phyloP scores from a whole-genome alignment of 2,329 filamentous ascomycete species.

The Ploettnerulaceae sp. region DNA sequence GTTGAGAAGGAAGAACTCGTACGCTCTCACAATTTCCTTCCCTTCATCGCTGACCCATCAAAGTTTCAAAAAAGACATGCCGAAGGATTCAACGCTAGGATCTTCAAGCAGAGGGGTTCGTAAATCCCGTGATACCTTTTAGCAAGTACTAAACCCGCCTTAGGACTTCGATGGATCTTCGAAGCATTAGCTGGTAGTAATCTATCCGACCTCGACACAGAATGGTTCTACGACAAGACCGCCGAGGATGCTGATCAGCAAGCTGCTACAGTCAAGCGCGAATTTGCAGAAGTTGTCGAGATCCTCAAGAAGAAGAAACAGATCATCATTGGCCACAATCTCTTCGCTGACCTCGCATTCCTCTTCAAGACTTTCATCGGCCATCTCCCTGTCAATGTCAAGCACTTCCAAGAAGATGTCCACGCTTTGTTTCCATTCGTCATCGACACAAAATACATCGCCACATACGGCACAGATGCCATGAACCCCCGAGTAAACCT shows the following conservation, averaged over 20 bases:
- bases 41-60: neutral
- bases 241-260: constrained; percentile 23
- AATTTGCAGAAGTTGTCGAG: constrained; percentile 21
- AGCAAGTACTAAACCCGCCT: constrained; percentile 34
- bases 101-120: constrained; percentile 29
- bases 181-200: constrained; percentile 32
- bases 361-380: constrained; percentile 60
- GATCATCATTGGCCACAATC: constrained; percentile 59
- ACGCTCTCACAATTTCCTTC: neutral
- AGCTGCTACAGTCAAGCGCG: constrained; percentile 38
- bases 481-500: constrained; percentile 43
- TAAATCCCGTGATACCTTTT: constrained; percentile 19
- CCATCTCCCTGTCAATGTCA: constrained; percentile 47
- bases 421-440: constrained; percentile 45
- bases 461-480: constrained; percentile 31
- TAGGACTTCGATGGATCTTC: constrained; percentile 32
- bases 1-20: constrained; percentile 25
- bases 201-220: constrained; percentile 29
- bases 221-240: constrained; percentile 40
- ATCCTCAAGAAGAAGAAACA: constrained; percentile 31
- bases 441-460: constrained; percentile 58
- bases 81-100: constrained; percentile 14
- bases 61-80: constrained; percentile 20
- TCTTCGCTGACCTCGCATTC: constrained; percentile 60
- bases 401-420: constrained; percentile 47